Evolutionary conservation across 2,329 filamentous ascomycete species (phyloP), one percentile per base, ranked within the genome.

Genomic region (Epichloe brachyelytri): DNA sequence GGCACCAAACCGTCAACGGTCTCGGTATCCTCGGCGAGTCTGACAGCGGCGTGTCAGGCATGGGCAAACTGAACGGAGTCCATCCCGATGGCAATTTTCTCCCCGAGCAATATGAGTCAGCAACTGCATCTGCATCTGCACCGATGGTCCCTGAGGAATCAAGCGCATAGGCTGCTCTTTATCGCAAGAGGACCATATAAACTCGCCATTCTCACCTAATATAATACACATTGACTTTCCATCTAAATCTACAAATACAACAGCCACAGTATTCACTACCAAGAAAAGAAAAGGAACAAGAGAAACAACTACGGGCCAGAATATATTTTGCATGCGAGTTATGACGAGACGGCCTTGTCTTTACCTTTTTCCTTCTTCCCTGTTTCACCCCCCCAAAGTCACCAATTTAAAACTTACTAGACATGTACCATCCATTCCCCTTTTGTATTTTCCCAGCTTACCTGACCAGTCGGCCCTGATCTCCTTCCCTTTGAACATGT

Each of bases 21-120:
- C 62, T 72, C n/a, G 71, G 71, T 2, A 70, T 74, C 20, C 69
- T 68, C 46, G 66, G 66, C 48, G 71, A 72, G 54, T 62, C 64
- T 1, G 71, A 74, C 55, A 69, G 69, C 57, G 69, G 65, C 20
- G 66, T 70, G 17, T 68, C 70, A 6, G 71, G 69, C 17, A 56
- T 74, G 47, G 70, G 71, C 55, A 72, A 68, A 55, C 54, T 66
- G 38, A 62, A 60, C 4, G 56, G 62, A 2, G 62, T 61, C 30
- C 66, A 65, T 52, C 56, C 61, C 26, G 68, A 69, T 36, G 67
- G 65, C 60, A 26, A 37, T 10, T 7, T 10, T 11, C 5, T 7
- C 14, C 4, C 26, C 36, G 43, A 43, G n/a, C 33, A 43, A 7
- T 15, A 30, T 15, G 43, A 61, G 47, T 59, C 59, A 11, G 54